Evolutionary conservation across 805 yeast species (phyloP), one percentile per base, ranked within the genome.

Genomic region (Saccharomycodes ludwigii): DNA sequence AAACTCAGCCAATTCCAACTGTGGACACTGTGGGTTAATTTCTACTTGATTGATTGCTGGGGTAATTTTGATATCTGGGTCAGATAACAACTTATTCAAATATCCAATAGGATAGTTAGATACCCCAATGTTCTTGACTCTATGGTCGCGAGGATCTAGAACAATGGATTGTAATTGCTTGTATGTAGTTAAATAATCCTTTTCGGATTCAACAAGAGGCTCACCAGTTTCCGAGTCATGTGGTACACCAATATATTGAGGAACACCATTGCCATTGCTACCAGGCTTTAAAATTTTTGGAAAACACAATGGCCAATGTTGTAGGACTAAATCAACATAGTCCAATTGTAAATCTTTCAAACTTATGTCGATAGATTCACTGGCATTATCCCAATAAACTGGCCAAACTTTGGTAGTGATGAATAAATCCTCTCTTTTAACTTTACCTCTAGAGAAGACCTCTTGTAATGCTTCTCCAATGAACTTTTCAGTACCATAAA

Each of bases 371-470:
- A 82, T 54, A 1, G 78, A 76, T 22, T 50, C 56, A 31, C 56
- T 71, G 5, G 71, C 75, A 13, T 53, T 50, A 38, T 61, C 50
- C 58, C 72, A 74, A 36, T 64, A 54, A n/a, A 66, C 54, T 34
- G 69, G 66, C 76, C 79, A 72, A 34, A 80, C 71, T 50, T 81
- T 81, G 29, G 86, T 77, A 33, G 86, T 77, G 43, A 81, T 60
- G 46, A 76, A 80, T 13, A 81, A 42, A 18, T 77, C 78, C 28
- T 65, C 66, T 45, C 85, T 65, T 32, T 66, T 66, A 16, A 74
- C 57, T 8, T 32, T 40, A 3, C 48, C 49, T n/a, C 34, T 31
- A 3, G 37, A 39, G 11, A 73, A 71, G 21, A 72, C 46, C 24
- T 68, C 72, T 35, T 60, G 63, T 23, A 65, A 48, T 7, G 67